These are phyloP conservation scores for Diutina sp. DNA, from an alignment of 1,139 yeast genomes.

Conservation along the genomic window DNA sequence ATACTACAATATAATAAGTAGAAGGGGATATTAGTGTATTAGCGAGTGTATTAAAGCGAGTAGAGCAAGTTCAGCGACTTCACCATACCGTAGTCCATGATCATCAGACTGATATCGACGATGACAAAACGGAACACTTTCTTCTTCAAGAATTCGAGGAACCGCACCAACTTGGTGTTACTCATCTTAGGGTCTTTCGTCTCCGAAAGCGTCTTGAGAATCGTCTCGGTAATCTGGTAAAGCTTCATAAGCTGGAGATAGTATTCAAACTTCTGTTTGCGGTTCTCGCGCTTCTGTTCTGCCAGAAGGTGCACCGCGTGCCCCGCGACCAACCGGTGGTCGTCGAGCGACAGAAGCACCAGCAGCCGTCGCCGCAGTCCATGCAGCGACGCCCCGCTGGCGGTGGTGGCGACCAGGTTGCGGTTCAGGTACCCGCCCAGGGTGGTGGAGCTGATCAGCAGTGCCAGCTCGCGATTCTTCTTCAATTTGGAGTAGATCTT, in stretches of 20 bases:
- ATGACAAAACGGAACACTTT: conserved; percentile 25
- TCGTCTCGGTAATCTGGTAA: background rate
- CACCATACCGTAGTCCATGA: conserved; percentile 17
- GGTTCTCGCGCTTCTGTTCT: conserved; percentile 20
- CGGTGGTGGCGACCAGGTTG: conserved; percentile 5
- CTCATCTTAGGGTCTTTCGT: conserved; percentile 9
- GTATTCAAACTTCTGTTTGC: conserved; percentile 23
- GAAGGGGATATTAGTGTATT: background rate
- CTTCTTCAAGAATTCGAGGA: conserved; percentile 26
- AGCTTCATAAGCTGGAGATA: conserved; percentile 14
- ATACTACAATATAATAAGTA: no score
- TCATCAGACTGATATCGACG: conserved; percentile 26
- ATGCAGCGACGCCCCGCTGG: conserved; percentile 15
- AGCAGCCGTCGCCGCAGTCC: conserved; percentile 10
- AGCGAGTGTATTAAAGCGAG: background rate
- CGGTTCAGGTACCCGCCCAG: conserved; percentile 10
- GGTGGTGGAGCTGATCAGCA: conserved; percentile 14
- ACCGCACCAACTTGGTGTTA: conserved; percentile 12
- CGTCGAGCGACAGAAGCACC: conserved; percentile 11
- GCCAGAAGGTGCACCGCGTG: conserved; percentile 1
- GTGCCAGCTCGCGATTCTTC: conserved; percentile 25
- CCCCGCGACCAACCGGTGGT: conserved; percentile 6
- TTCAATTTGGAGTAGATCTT: conserved; percentile 22
- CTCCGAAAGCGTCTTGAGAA: conserved; percentile 4
- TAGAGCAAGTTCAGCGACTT: conserved; percentile 4